phyloP scores from a whole-genome alignment of 179 eudicot genomes.

The Dionaea muscipula region DNA sequence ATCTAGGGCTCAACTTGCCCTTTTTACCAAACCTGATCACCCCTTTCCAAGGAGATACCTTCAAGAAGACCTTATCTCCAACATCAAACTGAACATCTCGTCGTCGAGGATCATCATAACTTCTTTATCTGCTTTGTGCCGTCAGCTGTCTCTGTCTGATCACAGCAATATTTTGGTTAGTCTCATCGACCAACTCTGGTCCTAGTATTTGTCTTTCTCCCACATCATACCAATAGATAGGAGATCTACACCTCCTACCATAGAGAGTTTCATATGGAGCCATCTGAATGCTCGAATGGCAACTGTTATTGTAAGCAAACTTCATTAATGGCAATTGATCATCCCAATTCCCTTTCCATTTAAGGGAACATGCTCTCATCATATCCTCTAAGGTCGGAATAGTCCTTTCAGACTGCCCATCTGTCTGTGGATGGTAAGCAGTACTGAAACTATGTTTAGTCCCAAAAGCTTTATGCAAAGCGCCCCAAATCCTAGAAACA shows the following conservation, averaged over 20 bases:
- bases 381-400: neutral
- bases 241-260: neutral
- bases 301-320: conserved; percentile 8
- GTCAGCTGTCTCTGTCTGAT: neutral
- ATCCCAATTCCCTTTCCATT: neutral
- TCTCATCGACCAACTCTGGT: neutral
- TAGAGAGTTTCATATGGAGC: neutral
- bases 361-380: neutral
- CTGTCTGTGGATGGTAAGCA: conserved; percentile 2
- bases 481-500: neutral
- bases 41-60: neutral
- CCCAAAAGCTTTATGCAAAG: conserved; percentile 1
- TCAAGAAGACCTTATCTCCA: neutral
- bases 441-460: neutral
- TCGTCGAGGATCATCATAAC: neutral
- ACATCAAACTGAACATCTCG: neutral
- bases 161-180: neutral
- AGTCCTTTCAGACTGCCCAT: conserved; percentile 9
- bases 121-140: neutral
- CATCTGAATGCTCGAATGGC: neutral
- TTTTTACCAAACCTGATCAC: no score
- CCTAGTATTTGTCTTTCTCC: neutral
- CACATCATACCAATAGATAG: neutral
- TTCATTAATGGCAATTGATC: conserved; percentile 4
- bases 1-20: no score